Percentiles rank a stretch among this genome's conserved stretches.
Evolutionary conservation across 169 alveolate species (phyloP).

Genomic region (Ophryocystis elektroscirrha): DNA sequence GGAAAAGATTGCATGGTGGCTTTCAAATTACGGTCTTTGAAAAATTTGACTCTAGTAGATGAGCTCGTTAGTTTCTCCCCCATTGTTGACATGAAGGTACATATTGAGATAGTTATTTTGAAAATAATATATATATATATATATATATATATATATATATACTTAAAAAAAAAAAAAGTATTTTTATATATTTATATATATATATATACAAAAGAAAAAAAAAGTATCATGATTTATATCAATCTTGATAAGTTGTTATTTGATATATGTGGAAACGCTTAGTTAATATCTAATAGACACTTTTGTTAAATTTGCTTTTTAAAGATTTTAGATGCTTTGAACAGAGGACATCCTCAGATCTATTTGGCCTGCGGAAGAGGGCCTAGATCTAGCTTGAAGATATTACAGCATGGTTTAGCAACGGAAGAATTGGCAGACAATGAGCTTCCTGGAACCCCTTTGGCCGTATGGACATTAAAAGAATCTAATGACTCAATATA

Average conservation of each 20-base stretch:
- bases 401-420: slow-evolving; percentile 78
- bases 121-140: too few relatives aligned
- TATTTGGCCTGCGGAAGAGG: slow-evolving; percentile 80
- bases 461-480: slow-evolving; percentile 75
- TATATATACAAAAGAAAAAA: too few relatives aligned
- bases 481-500: slow-evolving; percentile 14
- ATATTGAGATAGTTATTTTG: slow-evolving; percentile 70
- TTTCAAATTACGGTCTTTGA: slow-evolving; percentile 62
- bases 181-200: too few relatives aligned
- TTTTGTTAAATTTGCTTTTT: background rate
- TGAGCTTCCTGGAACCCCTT: slow-evolving; percentile 84
- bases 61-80: slow-evolving; percentile 72
- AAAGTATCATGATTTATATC: background rate
- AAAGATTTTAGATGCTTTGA: background rate
- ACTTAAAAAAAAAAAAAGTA: too few relatives aligned
- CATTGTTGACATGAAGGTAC: slow-evolving; percentile 74
- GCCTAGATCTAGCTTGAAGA: slow-evolving; percentile 68
- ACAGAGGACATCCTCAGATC: slow-evolving; percentile 34
- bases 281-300: background rate
- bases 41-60: slow-evolving; percentile 57
- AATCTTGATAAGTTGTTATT: background rate
- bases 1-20: slow-evolving; percentile 53
- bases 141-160: too few relatives aligned
- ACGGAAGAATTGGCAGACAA: slow-evolving; percentile 77
- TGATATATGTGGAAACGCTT: background rate